These are phyloP conservation scores for Daldinia eschscholtzii DNA, from an alignment of 2,329 filamentous ascomycete species.

Conservation along the genomic window DNA sequence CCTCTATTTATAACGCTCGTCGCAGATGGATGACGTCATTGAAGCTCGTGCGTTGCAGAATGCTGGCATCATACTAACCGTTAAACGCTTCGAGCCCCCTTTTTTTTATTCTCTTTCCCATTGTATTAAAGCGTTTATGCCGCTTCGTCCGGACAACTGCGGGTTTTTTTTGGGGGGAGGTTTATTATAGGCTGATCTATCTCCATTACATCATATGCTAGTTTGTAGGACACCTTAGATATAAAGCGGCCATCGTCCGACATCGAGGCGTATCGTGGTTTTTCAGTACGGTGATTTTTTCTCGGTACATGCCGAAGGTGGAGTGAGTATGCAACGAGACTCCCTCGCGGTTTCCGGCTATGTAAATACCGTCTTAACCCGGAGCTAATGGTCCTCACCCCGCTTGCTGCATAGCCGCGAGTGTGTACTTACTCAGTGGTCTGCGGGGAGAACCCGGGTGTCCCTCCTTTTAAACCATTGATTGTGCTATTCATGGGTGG, in stretches of 20 bases:
- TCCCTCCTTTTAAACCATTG: constrained; percentile 29
- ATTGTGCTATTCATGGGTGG: constrained; percentile 4
- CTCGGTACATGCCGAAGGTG: constrained; percentile 33
- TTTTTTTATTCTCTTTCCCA: not conserved
- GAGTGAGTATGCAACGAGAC: constrained; percentile 7
- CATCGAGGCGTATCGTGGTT: constrained; percentile 12
- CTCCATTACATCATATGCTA: constrained; percentile 4
- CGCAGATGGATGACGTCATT: constrained; percentile 28
- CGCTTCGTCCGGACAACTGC: not conserved
- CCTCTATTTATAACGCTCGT: constrained; percentile 2
- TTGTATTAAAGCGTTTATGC: not conserved
- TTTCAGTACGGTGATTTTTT: constrained; percentile 1
- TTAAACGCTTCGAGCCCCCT: not conserved
- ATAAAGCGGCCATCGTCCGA: constrained; percentile 16
- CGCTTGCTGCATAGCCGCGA: constrained; percentile 23
- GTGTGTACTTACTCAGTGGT: constrained; percentile 24
- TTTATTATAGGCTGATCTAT: not conserved
- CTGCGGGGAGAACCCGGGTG: constrained; percentile 30
- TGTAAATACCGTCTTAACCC: constrained; percentile 18
- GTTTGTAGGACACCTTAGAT: not conserved
- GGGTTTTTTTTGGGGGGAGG: not conserved
- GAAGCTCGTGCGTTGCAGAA: constrained; percentile 29
- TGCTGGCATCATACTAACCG: constrained; percentile 4
- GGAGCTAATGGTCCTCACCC: constrained; percentile 36
- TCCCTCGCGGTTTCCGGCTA: not conserved